Base-by-base conservation (phyloP, 305 asterid species). In the Rubia balearica region DNA sequence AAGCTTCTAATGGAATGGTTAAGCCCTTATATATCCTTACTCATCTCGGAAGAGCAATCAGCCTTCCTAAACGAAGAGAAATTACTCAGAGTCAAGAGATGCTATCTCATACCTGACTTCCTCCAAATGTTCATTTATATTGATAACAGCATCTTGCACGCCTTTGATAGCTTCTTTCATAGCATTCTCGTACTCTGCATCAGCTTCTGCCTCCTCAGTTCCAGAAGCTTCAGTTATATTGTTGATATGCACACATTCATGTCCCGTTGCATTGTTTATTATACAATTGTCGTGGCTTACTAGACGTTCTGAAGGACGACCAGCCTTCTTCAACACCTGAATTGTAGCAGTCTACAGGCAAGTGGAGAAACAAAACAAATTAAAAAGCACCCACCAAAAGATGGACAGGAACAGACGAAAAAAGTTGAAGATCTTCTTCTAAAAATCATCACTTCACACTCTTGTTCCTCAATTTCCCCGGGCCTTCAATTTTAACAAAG, bases 131-230 rank as follows among this genome's bases (percentile, higher is more conserved):
- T 93, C 97, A 36, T 90, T 93, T 70, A 93, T 93, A 69, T 84
- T 78, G 19, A 80, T 67, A 40, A 93, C 96, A 5, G 96, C 88
- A 79, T 85, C 90, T 73, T 90, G 96, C 70, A 93, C 83, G 6
- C 97, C 92, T 79, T 77, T 83, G 75, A 93, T 88, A 79, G 97
- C 92, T 81, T 87, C 96, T 83, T 85, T 91, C 66, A 93, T 84
- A 71, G 90, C 96, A 73, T 79, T 89, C 51, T 90, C 97, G 14
- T 87, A 93, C 74, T 90, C 81, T 22, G 98, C 85, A 73, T 90
- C 97, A 14, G 96, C 97, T 71, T 93, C 98, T 4, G 98, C 98
- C 80, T 93, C 98, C 81, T 90, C 96, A 13, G 97, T 93, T 51
- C 97, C 98, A 33, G 96, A 86, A 63, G 92, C 97, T 82, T 90